Evolutionary conservation across 106 monocot species (phyloP).

Genomic region (Chionographis japonica): DNA sequence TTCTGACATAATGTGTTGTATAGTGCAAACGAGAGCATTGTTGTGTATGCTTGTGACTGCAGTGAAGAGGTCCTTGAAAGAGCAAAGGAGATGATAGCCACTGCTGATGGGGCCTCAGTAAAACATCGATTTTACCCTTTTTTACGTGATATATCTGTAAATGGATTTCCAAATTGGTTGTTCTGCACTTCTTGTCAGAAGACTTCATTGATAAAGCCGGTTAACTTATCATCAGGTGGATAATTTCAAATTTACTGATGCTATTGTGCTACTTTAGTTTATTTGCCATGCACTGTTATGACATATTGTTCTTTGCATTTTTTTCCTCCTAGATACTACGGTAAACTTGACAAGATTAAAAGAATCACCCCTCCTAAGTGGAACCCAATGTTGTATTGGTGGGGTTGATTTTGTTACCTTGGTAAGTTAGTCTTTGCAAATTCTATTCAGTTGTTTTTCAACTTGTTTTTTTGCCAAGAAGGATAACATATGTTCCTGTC

Average conservation of each 20-base stretch:
- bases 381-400: conserved; percentile 65
- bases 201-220: conserved; percentile 5
- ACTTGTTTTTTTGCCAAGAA: not conserved
- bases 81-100: conserved; percentile 53
- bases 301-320: not conserved
- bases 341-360: conserved; percentile 12
- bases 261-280: not conserved
- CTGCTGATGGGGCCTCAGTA: conserved; percentile 15
- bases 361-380: conserved; percentile 15
- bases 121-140: conserved; percentile 61
- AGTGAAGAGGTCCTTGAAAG: conserved; percentile 70
- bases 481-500: no score
- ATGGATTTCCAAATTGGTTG: conserved; percentile 79
- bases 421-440: conserved; percentile 29
- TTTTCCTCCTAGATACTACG: conserved; percentile 23
- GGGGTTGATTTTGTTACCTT: conserved; percentile 84
- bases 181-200: conserved; percentile 62
- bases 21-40: conserved; percentile 53
- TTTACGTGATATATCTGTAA: conserved; percentile 51
- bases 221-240: conserved; percentile 25
- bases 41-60: conserved; percentile 89
- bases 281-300: not conserved
- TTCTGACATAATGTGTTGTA: not conserved
- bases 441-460: not conserved
- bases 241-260: not conserved